These are phyloP conservation scores for Phytophthora boehmeriae DNA, from an alignment of 352 stramenopile species.

Conservation along the genomic window DNA sequence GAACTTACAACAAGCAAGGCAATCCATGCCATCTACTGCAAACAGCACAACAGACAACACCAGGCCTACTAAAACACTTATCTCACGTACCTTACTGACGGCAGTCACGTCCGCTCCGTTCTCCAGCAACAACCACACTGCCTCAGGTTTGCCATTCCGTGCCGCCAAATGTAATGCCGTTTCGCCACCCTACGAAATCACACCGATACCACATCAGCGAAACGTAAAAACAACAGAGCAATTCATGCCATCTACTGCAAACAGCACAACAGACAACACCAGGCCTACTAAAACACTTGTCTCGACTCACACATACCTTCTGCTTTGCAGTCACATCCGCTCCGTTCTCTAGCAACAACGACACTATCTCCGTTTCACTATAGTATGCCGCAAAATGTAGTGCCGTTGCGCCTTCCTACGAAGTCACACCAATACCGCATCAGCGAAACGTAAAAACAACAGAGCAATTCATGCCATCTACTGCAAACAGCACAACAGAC, in stretches of 20 bases:
- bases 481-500: not conserved
- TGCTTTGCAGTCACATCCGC: not conserved
- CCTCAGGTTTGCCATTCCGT: not conserved
- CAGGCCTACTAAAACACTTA: too few relatives aligned
- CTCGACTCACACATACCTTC: too few relatives aligned
- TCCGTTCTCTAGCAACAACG: not conserved
- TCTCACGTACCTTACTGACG: not conserved
- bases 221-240: too few relatives aligned
- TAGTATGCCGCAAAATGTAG: not conserved
- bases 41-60: too few relatives aligned
- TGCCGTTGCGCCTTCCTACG: not conserved
- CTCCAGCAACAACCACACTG: not conserved
- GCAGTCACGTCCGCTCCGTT: not conserved
- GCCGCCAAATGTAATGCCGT: not conserved
- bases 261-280: too few relatives aligned
- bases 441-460: not conserved
- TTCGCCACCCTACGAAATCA: not conserved
- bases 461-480: not conserved
- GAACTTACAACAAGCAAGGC: too few relatives aligned
- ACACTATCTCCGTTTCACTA: not conserved
- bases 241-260: too few relatives aligned
- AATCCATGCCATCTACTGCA: too few relatives aligned
- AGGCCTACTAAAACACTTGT: too few relatives aligned
- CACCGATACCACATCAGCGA: not conserved
- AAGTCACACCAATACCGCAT: not conserved